These are phyloP conservation scores for Fusarium anguioides DNA, from an alignment of 2,329 filamentous ascomycete genomes.

Conservation along the genomic window DNA sequence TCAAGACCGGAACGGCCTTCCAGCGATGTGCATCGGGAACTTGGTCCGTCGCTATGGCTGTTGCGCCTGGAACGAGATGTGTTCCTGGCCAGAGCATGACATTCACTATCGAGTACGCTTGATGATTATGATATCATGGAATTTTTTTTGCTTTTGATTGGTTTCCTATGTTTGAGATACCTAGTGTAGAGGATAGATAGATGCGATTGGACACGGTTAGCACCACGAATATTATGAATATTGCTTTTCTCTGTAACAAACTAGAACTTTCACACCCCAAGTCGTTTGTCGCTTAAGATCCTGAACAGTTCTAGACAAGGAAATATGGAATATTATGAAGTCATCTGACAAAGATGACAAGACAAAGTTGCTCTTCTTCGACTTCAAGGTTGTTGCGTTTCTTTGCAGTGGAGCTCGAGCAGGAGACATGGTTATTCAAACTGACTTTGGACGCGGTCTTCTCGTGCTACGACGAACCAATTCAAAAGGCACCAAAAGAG, in stretches of 20 bases:
- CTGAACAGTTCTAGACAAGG: no score
- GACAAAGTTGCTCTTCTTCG: no score
- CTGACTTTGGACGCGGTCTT: no score
- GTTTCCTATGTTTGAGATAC: constrained; percentile 2
- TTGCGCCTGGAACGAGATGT: constrained; percentile 66
- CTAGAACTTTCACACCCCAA: no score
- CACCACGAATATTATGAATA: neutral
- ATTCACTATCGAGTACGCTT: constrained; percentile 31
- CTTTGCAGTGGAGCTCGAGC: no score
- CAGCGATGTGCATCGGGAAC: constrained; percentile 69
- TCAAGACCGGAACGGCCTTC: constrained; percentile 51
- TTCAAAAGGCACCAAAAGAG: no score
- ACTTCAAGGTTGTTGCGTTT: no score
- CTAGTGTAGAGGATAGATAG: neutral
- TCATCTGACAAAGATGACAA: no score
- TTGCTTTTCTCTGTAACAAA: neutral
- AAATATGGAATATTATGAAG: no score
- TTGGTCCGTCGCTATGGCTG: constrained; percentile 61
- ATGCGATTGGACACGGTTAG: neutral
- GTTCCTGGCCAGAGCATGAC: constrained; percentile 45
- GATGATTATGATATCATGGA: constrained; percentile 3
- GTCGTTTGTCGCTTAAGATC: no score
- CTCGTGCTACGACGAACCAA: no score
- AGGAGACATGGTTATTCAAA: no score
- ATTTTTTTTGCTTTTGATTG: neutral